These are phyloP conservation scores for Cryphonectria radicalis DNA, from an alignment of 2,329 filamentous ascomycete species.

Conservation along the genomic window DNA sequence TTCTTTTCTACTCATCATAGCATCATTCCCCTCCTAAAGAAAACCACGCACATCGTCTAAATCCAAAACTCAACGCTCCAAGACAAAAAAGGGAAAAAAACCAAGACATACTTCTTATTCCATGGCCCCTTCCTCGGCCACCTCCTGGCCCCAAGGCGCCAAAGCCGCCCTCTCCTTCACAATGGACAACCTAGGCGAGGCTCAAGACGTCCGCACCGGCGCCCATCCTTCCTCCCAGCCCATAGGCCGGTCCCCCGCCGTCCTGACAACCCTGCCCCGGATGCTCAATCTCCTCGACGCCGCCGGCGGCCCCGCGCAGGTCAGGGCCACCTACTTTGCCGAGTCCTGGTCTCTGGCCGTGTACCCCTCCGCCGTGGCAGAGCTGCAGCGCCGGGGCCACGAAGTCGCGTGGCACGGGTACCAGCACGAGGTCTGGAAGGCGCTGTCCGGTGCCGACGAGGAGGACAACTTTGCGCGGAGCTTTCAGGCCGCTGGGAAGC, in stretches of 20 bases:
- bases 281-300: slow-evolving; percentile 36
- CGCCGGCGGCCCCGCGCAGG: not conserved
- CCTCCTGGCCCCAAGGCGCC: slow-evolving; percentile 35
- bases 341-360: slow-evolving; percentile 39
- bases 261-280: slow-evolving; percentile 36
- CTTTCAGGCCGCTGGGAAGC: slow-evolving; percentile 28
- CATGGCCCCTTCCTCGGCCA: slow-evolving; percentile 1
- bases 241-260: slow-evolving; percentile 35
- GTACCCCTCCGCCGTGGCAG: slow-evolving; percentile 33
- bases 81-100: not conserved
- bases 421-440: slow-evolving; percentile 38
- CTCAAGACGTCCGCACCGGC: slow-evolving; percentile 36
- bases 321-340: slow-evolving; percentile 38
- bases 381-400: slow-evolving; percentile 32
- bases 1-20: not conserved
- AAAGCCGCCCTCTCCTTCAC: slow-evolving; percentile 38
- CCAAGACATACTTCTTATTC: not conserved
- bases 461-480: slow-evolving; percentile 36
- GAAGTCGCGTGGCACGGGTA: slow-evolving; percentile 40
- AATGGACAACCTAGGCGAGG: slow-evolving; percentile 41
- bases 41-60: not conserved
- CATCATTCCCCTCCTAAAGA: not conserved
- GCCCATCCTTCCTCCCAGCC: slow-evolving; percentile 33
- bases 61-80: not conserved
- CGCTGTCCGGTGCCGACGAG: slow-evolving; percentile 26